These are phyloP conservation scores for Colletotrichum abscissum DNA, from an alignment of 2,329 filamentous ascomycete species.

Conservation along the genomic window DNA sequence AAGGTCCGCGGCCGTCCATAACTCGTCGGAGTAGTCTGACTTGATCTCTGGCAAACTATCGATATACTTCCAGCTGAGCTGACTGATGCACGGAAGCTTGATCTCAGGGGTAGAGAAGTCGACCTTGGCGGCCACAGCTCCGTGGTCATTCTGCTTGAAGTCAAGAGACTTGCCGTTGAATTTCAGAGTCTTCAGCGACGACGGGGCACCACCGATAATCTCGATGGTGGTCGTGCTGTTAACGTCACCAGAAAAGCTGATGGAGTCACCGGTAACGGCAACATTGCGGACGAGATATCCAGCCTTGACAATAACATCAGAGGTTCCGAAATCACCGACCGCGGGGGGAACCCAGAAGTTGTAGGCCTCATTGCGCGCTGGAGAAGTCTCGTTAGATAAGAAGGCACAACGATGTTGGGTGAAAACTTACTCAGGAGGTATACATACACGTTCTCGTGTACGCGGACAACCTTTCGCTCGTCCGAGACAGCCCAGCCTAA, in stretches of 20 bases:
- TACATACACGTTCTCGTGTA: constrained; percentile 25
- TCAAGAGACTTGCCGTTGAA: constrained; percentile 37
- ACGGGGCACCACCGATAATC: constrained; percentile 39
- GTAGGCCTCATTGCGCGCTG: constrained; percentile 41
- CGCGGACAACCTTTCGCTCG: constrained; percentile 33
- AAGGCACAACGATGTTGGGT: background rate
- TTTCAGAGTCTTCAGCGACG: constrained; percentile 28
- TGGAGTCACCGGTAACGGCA: constrained; percentile 28
- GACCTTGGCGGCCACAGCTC: constrained; percentile 37
- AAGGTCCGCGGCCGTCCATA: constrained; percentile 55
- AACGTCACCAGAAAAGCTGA: constrained; percentile 40
- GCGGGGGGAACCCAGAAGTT: constrained; percentile 40
- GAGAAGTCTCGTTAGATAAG: background rate
- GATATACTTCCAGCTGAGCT: constrained; percentile 34
- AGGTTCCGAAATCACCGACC: constrained; percentile 34
- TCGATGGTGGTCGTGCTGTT: constrained; percentile 39
- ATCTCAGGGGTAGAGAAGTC: constrained; percentile 35
- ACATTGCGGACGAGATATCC: constrained; percentile 40
- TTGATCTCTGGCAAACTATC: constrained; percentile 39
- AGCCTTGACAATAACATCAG: constrained; percentile 39
- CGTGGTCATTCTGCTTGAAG: constrained; percentile 34
- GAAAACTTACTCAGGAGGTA: constrained; percentile 44
- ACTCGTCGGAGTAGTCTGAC: constrained; percentile 50
- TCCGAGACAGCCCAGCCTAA: constrained; percentile 34
- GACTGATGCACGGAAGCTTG: constrained; percentile 26